These are phyloP conservation scores for Arthrobotrys iridis DNA, from an alignment of 2,329 filamentous ascomycete species.

Conservation along the genomic window DNA sequence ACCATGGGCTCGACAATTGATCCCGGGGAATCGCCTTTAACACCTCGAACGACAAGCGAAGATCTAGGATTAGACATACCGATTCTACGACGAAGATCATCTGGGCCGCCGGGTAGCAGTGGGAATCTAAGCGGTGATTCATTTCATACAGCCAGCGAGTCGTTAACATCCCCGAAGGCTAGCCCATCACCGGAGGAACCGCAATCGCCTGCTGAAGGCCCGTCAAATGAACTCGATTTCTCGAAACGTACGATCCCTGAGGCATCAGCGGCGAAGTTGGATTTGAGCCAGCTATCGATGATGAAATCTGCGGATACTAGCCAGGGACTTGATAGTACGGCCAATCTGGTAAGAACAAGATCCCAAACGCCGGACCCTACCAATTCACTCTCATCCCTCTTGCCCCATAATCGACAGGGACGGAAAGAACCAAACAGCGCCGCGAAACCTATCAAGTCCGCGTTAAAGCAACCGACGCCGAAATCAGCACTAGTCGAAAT, in stretches of 20 bases:
- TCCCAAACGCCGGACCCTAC: constrained; percentile 56
- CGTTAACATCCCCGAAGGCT: constrained; percentile 32
- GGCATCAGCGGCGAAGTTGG: constrained; percentile 17
- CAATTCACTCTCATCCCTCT: constrained; percentile 58
- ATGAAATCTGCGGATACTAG: constrained; percentile 51
- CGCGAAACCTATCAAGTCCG: constrained; percentile 51
- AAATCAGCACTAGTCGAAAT: constrained; percentile 21
- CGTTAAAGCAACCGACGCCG: constrained; percentile 34
- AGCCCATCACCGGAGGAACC: constrained; percentile 33
- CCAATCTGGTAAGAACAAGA: constrained; percentile 54
- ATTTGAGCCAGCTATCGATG: constrained; percentile 44
- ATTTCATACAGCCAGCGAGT: constrained; percentile 50
- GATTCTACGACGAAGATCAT: constrained; percentile 21
- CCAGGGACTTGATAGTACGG: constrained; percentile 53
- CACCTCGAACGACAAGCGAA: not conserved
- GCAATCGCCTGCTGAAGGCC: constrained; percentile 18
- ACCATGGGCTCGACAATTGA: constrained; percentile 11
- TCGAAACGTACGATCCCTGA: constrained; percentile 47
- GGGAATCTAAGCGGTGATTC: constrained; percentile 50
- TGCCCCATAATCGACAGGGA: constrained; percentile 57
- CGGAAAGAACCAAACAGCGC: constrained; percentile 55
- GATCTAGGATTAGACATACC: constrained; percentile 47
- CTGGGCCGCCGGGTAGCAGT: constrained; percentile 36
- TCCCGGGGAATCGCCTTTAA: constrained; percentile 23
- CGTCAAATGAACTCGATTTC: constrained; percentile 45